These are phyloP conservation scores for Phtheirospermum japonicum DNA, from an alignment of 257 asterid species.

Conservation along the genomic window DNA sequence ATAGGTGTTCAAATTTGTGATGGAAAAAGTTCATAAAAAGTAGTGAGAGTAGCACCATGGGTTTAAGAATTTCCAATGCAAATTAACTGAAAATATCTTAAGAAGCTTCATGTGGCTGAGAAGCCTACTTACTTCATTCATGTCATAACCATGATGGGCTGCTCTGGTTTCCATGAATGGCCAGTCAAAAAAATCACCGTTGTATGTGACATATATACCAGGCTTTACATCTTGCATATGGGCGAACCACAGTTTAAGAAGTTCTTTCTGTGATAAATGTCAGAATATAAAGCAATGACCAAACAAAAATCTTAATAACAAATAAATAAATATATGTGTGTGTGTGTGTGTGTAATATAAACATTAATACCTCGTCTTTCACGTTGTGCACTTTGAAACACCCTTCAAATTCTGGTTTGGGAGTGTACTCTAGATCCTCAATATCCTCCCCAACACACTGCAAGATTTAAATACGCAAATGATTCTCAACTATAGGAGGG, in stretches of 20 bases:
- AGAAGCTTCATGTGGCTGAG: constrained; percentile 24
- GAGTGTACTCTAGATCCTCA: constrained; percentile 95
- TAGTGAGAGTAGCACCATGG: constrained; percentile 1
- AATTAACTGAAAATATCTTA: constrained; percentile 6
- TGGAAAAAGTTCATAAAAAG: neutral
- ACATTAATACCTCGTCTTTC: constrained; percentile 73
- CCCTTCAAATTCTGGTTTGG: constrained; percentile 96
- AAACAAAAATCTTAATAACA: neutral
- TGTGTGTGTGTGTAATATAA: constrained; percentile 2
- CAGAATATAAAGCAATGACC: constrained; percentile 23
- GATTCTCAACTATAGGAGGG: constrained; percentile 18
- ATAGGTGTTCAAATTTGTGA: constrained; percentile 5
- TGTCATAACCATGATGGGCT: constrained; percentile 71
- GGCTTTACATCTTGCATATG: constrained; percentile 97
- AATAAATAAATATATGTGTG: neutral
- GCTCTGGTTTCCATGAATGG: constrained; percentile 94
- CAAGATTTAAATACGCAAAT: constrained; percentile 23
- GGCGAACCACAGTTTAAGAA: constrained; percentile 76
- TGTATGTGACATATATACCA: constrained; percentile 94
- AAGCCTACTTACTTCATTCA: constrained; percentile 62
- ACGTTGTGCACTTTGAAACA: constrained; percentile 78
- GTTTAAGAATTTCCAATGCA: constrained; percentile 12
- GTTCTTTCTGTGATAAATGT: constrained; percentile 60
- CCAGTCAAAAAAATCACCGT: constrained; percentile 99
- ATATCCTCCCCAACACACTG: constrained; percentile 97